Evolutionary conservation across 352 stramenopile species (phyloP), one percentile per base, ranked within the genome.

Genomic region (Phytophthora agathidicida): DNA sequence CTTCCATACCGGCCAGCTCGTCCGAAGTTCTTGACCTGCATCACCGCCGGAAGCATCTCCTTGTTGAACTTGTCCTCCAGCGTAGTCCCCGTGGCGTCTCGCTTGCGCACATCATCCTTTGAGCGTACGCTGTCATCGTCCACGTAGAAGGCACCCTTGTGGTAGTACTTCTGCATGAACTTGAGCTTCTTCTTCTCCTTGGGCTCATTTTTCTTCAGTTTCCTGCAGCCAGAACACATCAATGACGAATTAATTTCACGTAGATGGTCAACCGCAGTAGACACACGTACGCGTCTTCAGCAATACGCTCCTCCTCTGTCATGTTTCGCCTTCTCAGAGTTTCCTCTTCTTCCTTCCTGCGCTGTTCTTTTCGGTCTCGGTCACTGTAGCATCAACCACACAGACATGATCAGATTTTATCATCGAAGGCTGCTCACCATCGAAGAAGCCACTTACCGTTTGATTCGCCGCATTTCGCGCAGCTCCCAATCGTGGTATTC

Each of bases 21-120:
- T 14, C 98, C 98, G 79, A 99, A 99, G 55, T 99, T 99, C 66
- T 98, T 98, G 37, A 99, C 96, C 60, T 99, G 95, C 92, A 99
- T 98, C 48, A 99, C 89, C 28, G 94, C 75, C 0, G 96, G 96
- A 56, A 99, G 80, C 60, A 94, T 77, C 59, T 95, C 85, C 59
- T 93, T 97, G 77, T 98, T 94, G 68, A 98, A 91, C 22, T 96
- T 98, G 71, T 98, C 94, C 44, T 97, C 89, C 9, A 96, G 75
- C 10, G 93, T 98, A 9, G 91, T 91, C 1, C 84, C 93, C 7
- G 73, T 82, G 3, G 91, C 91, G 57, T 98, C 96, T 31, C 90
- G 88, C 41, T 90, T 86, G 23, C 96, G 92, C 19, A 98, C 90
- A 65, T 98, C 96, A 56, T 93, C 66, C 49, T 96, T 88, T 17